Conservation (phyloP, 148 eudicot species). For the Rhododendron griersonianum region DNA sequence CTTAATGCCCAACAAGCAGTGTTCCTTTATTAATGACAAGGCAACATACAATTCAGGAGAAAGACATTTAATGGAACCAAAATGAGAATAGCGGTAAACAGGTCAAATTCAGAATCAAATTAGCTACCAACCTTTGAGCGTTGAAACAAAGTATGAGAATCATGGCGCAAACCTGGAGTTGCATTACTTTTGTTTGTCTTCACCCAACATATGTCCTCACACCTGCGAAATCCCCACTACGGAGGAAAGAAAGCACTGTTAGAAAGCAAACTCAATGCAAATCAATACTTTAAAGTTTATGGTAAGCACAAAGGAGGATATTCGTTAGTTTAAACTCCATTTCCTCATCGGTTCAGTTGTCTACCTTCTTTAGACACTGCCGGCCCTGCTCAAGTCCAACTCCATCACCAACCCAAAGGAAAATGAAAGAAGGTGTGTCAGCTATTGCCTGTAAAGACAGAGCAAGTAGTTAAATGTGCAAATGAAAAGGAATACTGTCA, state of each 20-base stretch:
- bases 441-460: slow-evolving; percentile 73
- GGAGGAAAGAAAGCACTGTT: slow-evolving; percentile 3
- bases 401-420: slow-evolving; percentile 99
- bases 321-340: slow-evolving; percentile 4
- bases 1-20: slow-evolving; percentile 95
- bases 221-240: slow-evolving; percentile 97
- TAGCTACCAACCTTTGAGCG: slow-evolving; percentile 65
- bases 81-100: not conserved
- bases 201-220: slow-evolving; percentile 99
- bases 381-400: slow-evolving; percentile 98
- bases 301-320: not conserved
- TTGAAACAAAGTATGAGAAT: slow-evolving; percentile 93
- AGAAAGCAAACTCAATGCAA: slow-evolving; percentile 26
- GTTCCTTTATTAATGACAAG: slow-evolving; percentile 57
- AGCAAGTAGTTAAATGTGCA: not conserved
- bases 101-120: not conserved
- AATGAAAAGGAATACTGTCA: not conserved
- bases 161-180: slow-evolving; percentile 83
- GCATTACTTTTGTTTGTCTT: slow-evolving; percentile 87
- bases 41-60: not conserved
- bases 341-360: not conserved
- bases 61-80: slow-evolving; percentile 33
- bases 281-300: not conserved
- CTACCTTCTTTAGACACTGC: slow-evolving; percentile 93
- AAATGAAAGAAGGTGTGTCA: slow-evolving; percentile 93